These are phyloP conservation scores for Fraxinus cuspidata DNA, from an alignment of 257 asterid species.

Conservation along the genomic window DNA sequence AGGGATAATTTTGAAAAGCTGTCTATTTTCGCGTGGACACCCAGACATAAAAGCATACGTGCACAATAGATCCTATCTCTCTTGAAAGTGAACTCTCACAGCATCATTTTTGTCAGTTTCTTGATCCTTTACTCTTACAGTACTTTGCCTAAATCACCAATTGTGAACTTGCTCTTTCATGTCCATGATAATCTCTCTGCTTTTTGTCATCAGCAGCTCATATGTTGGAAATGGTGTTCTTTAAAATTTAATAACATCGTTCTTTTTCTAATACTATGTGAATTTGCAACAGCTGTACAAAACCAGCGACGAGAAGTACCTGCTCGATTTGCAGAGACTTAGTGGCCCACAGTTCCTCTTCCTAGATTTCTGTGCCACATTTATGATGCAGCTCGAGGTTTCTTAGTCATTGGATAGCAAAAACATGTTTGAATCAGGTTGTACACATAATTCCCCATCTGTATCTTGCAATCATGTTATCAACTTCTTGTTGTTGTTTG, in stretches of 20 bases:
- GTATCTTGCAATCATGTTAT: not conserved
- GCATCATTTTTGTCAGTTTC: not conserved
- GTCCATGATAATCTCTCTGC: not conserved
- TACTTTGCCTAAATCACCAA: not conserved
- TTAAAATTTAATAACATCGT: not conserved
- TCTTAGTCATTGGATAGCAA: slow-evolving; percentile 22
- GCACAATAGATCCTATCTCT: not conserved
- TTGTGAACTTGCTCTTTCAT: not conserved
- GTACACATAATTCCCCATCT: not conserved
- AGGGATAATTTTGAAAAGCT: not conserved
- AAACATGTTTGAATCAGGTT: not conserved
- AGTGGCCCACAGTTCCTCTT: slow-evolving; percentile 88
- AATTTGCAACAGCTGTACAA: slow-evolving; percentile 75
- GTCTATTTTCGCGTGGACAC: not conserved
- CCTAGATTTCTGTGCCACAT: slow-evolving; percentile 87
- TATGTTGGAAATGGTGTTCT: not conserved
- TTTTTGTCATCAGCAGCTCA: not conserved
- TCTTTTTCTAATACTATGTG: not conserved
- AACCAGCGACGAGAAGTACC: slow-evolving; percentile 66
- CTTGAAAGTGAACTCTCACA: not conserved
- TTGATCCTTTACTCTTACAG: not conserved
- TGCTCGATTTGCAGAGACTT: slow-evolving; percentile 89
- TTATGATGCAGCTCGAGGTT: slow-evolving; percentile 64
- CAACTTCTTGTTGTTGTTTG: not conserved
- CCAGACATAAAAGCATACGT: not conserved